A percentile compares a stretch with the other conserved stretches of the same genome.
Evolutionary conservation across 768 basidiomycete species (phyloP).

Genomic region (Mycena indigotica): DNA sequence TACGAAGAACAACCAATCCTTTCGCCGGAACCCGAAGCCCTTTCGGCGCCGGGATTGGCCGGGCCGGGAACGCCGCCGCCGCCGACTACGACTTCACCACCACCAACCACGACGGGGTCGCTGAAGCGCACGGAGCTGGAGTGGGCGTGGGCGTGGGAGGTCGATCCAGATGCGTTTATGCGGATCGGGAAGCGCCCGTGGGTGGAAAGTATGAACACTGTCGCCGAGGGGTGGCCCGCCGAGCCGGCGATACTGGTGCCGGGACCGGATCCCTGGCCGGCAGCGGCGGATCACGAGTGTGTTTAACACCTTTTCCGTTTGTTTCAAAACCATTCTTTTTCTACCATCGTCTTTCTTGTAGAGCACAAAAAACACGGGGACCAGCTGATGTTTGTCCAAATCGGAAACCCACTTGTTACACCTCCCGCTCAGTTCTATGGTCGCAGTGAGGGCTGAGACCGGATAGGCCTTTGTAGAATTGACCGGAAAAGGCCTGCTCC

Average conservation of each 20-base stretch:
- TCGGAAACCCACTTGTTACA: too few species aligned
- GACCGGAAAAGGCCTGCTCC: too few species aligned
- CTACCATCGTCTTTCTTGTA: too few species aligned
- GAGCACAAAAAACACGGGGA: too few species aligned
- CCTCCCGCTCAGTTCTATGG: too few species aligned
- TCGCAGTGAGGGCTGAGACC: too few species aligned
- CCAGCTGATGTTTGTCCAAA: too few species aligned
- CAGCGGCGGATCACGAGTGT: too few species aligned
- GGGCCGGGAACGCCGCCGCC: background rate
- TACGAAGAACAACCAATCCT: too few species aligned
- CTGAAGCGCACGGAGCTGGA: slow-evolving; percentile 7
- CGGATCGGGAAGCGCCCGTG: slow-evolving; percentile 4
- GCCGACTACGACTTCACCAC: background rate
- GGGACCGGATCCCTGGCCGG: background rate
- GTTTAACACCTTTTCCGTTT: too few species aligned
- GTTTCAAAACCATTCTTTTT: too few species aligned
- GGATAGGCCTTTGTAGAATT: too few species aligned
- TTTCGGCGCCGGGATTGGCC: background rate
- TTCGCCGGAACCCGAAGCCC: background rate
- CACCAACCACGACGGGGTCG: slow-evolving; percentile 4
- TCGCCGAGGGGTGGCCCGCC: background rate
- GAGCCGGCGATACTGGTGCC: background rate
- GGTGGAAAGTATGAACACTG: background rate
- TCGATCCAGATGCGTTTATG: slow-evolving; percentile 1
- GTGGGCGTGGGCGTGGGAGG: background rate